Percentiles rank a stretch among this genome's conserved stretches.
Evolutionary conservation across 148 eudicot genomes (phyloP).

Genomic region (Cornus suecica): DNA sequence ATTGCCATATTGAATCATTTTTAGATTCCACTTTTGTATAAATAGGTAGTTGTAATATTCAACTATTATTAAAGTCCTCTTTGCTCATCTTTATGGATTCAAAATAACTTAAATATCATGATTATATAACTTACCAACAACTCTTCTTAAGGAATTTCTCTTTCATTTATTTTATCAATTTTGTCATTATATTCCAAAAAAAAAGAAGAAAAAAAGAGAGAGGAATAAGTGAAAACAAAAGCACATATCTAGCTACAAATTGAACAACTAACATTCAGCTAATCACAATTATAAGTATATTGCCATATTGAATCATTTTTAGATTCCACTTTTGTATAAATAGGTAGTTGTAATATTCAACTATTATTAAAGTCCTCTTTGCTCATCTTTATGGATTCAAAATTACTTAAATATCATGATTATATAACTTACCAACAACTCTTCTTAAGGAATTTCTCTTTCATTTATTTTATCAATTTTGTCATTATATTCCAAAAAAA

Average conservation of each 20-base stretch:
- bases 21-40: too few relatives aligned
- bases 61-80: too few relatives aligned
- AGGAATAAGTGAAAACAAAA: not conserved
- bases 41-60: too few relatives aligned
- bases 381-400: too few relatives aligned
- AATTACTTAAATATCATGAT: not conserved
- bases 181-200: too few relatives aligned
- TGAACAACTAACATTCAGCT: not conserved
- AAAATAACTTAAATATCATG: not conserved
- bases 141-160: not conserved
- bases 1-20: too few relatives aligned
- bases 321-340: too few relatives aligned
- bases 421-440: not conserved
- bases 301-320: too few relatives aligned
- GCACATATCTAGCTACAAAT: not conserved
- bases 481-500: too few relatives aligned
- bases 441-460: not conserved
- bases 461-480: not conserved
- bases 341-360: too few relatives aligned
- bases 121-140: not conserved
- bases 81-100: too few relatives aligned
- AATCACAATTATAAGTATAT: not conserved
- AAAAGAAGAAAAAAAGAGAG: not conserved
- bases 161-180: not conserved
- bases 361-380: too few relatives aligned